Evolutionary conservation across 2,329 filamentous ascomycete species (phyloP), one percentile per base, ranked within the genome.

Genomic region (Camptophora hylomeconis): DNA sequence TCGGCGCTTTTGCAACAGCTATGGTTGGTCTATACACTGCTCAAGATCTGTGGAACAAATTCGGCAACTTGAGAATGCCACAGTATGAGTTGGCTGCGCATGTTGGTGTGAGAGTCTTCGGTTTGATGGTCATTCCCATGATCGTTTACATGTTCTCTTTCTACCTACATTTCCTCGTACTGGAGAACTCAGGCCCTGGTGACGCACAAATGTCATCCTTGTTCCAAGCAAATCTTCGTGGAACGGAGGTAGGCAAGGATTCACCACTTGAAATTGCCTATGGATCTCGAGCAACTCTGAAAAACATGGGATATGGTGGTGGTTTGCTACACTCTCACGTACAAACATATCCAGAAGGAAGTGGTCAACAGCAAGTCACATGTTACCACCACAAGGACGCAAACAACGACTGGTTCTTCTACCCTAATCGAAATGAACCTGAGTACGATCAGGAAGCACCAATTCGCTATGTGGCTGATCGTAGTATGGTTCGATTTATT

Each of bases 141-240:
- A 61, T 87, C 34, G 83, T 98, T 46, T 98, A 98, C 63, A 76
- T 94, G 60, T 76, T 94, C 52, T 92, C 84, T 23, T 98, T 98
- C 56, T 92, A 80, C 45, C 60, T 93, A 30, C 89, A 98, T 60
- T 98, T 98, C 56, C 68, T 83, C 38, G 82, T 98, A 39, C 71
- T 98, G 34, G 82, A 92, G 56, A 87, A 83, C 59, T 87, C 78
- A 46, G 89, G 89, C 12, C 89, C 92, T 5, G 89, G 89, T 31
- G 89, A 98, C 61, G 89, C 89, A n/a, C 89, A 98, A 59, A 98
- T 98, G 89, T 94, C 86, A 61, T 98, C 89, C 15, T 72, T 98
- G 28, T 98, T 98, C 70, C 89, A 98, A 56, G 89, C 92, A 26
- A 98, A 98, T 51, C 69, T 98, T 20, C 77, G 74, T 46, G 89